Percentiles rank a stretch among this genome's conserved stretches.
These are phyloP conservation scores for Fraxinus excelsior DNA, from an alignment of 257 asterid genomes.

Conservation along the genomic window DNA sequence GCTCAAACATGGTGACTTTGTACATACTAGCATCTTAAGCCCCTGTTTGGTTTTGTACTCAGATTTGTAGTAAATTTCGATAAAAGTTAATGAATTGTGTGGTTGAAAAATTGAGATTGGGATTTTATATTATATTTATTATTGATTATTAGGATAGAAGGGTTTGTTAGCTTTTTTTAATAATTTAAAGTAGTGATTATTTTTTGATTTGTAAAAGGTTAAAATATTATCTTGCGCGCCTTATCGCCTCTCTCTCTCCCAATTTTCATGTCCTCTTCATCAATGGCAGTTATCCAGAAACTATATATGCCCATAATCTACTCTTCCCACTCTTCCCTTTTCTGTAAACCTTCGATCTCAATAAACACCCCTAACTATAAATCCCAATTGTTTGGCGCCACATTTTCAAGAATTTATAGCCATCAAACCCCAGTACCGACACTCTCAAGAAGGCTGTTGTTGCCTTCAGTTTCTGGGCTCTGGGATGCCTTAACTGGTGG, in stretches of 20 bases:
- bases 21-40: too few relatives aligned
- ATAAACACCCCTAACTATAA: slow-evolving; percentile 26
- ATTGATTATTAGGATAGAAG: too few relatives aligned
- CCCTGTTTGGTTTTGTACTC: too few relatives aligned
- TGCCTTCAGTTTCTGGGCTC: slow-evolving; percentile 68
- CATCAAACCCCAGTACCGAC: slow-evolving; percentile 32
- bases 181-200: too few relatives aligned
- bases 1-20: too few relatives aligned
- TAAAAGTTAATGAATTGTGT: too few relatives aligned
- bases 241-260: slow-evolving; percentile 10
- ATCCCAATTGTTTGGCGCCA: slow-evolving; percentile 30
- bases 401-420: slow-evolving; percentile 24
- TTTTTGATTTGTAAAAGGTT: too few relatives aligned
- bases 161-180: too few relatives aligned
- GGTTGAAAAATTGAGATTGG: too few relatives aligned
- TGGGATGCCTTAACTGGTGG: slow-evolving; percentile 84
- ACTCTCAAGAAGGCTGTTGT: slow-evolving; percentile 51
- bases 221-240: background rate
- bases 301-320: slow-evolving; percentile 24
- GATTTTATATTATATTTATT: too few relatives aligned
- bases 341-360: slow-evolving; percentile 24
- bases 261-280: slow-evolving; percentile 10
- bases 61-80: too few relatives aligned
- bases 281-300: slow-evolving; percentile 49
- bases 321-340: slow-evolving; percentile 12